Conservation (phyloP, 2,329 filamentous ascomycete genomes). For the Ophiosphaerella korrae region DNA sequence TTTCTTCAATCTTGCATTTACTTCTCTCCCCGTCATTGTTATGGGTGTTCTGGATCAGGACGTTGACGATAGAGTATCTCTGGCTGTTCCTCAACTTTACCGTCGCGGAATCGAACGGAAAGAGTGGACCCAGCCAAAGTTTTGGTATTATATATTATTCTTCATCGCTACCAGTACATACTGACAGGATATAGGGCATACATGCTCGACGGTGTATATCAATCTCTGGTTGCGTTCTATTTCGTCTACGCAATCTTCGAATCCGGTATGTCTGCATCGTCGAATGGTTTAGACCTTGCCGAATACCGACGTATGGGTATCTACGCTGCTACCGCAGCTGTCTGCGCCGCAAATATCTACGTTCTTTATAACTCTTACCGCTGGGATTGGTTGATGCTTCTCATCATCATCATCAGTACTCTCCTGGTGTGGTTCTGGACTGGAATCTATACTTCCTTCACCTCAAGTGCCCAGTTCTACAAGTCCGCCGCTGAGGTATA, state of each 20-base stretch:
- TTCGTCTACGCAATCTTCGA: conserved; percentile 83
- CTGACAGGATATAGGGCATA: conserved; percentile 62
- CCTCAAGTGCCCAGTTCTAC: conserved; percentile 70
- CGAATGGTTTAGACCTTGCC: conserved; percentile 74
- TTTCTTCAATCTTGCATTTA: conserved; percentile 95
- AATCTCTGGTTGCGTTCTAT: conserved; percentile 92
- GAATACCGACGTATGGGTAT: conserved; percentile 86
- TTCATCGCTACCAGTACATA: not conserved
- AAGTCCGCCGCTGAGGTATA: conserved; percentile 79
- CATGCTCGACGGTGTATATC: conserved; percentile 93
- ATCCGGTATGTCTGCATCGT: conserved; percentile 69
- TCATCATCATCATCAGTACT: conserved; percentile 81
- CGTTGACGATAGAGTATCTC: conserved; percentile 88
- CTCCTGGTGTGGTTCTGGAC: conserved; percentile 96
- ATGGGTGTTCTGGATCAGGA: conserved; percentile 98
- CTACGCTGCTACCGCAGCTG: conserved; percentile 81
- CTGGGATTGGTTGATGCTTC: conserved; percentile 95
- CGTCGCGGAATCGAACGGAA: conserved; percentile 91
- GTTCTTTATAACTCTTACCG: conserved; percentile 95
- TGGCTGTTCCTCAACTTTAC: conserved; percentile 94
- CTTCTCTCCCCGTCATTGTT: conserved; percentile 89
- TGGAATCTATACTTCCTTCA: conserved; percentile 76
- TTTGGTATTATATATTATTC: conserved; percentile 72
- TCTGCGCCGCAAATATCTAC: conserved; percentile 90
- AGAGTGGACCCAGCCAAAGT: conserved; percentile 96